phyloP scores from a whole-genome alignment of 331 rosid genomes.

The Acacia concinna region DNA sequence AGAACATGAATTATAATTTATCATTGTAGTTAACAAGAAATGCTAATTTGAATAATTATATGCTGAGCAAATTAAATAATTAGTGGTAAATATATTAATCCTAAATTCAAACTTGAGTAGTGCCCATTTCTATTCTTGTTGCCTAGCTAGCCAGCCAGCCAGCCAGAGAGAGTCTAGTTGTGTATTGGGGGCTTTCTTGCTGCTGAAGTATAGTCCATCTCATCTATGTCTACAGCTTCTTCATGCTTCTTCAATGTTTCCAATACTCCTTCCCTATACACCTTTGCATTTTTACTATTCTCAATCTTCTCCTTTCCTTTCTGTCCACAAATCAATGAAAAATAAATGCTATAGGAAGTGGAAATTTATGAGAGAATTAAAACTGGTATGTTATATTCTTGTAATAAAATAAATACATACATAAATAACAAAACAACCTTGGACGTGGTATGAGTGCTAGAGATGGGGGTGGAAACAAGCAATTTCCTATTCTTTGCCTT shows the following conservation, averaged over 20 bases:
- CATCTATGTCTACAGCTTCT: slow-evolving; percentile 53
- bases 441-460: slow-evolving; percentile 40
- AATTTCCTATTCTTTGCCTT: slow-evolving; percentile 58
- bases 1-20: no score
- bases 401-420: no score
- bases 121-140: neutral
- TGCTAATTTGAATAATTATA: no score
- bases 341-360: neutral
- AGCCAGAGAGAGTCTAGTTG: slow-evolving; percentile 50
- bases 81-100: slow-evolving; percentile 3
- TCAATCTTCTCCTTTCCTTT: slow-evolving; percentile 35
- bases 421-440: slow-evolving; percentile 50
- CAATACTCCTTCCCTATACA: slow-evolving; percentile 22
- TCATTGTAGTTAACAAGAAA: neutral
- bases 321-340: slow-evolving; percentile 34
- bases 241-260: slow-evolving; percentile 29
- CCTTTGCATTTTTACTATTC: slow-evolving; percentile 18
- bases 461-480: slow-evolving; percentile 45
- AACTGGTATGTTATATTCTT: neutral
- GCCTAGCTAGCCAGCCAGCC: no score
- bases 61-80: neutral
- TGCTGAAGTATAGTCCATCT: slow-evolving; percentile 91
- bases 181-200: slow-evolving; percentile 85
- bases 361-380: neutral
- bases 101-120: neutral